These are phyloP conservation scores for Thraustochytrium striatum DNA, from an alignment of 352 stramenopile genomes.

Conservation along the genomic window DNA sequence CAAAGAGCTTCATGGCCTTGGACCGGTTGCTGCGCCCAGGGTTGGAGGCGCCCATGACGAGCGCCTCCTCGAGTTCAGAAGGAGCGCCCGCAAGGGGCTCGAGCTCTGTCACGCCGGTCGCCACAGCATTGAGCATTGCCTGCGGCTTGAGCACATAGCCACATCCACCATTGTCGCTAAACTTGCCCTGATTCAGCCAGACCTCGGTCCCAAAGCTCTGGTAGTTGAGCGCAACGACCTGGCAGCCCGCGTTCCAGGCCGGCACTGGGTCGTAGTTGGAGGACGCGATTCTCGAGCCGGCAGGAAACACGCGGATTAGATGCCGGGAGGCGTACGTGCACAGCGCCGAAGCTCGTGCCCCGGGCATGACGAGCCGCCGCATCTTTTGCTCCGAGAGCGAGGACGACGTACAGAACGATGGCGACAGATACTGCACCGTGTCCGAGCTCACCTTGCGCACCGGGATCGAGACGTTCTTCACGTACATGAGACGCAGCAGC, in stretches of 20 bases:
- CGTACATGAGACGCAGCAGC: slow-evolving; percentile 47
- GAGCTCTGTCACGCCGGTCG: not conserved
- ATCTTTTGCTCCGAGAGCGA: slow-evolving; percentile 50
- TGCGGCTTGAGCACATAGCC: slow-evolving; percentile 78
- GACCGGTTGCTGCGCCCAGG: not conserved
- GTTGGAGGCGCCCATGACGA: too few relatives aligned
- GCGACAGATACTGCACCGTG: not conserved
- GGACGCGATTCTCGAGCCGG: slow-evolving; percentile 69
- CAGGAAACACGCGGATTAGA: slow-evolving; percentile 74
- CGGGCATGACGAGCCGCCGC: slow-evolving; percentile 41
- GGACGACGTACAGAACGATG: slow-evolving; percentile 11
- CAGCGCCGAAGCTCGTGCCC: not conserved
- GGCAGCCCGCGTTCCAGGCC: slow-evolving; percentile 70
- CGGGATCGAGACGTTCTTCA: slow-evolving; percentile 38
- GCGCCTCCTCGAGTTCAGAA: too few relatives aligned
- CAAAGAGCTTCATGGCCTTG: not conserved
- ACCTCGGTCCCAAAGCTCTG: slow-evolving; percentile 70
- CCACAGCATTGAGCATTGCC: slow-evolving; percentile 54
- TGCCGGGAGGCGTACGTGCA: slow-evolving; percentile 59
- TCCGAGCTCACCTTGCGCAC: not conserved
- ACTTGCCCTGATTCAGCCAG: slow-evolving; percentile 74
- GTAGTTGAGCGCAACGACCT: slow-evolving; percentile 83
- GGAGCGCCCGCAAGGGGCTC: too few relatives aligned
- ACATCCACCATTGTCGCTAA: slow-evolving; percentile 72
- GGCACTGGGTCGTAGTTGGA: slow-evolving; percentile 77